These are phyloP conservation scores for Nicotiana obtusifolia DNA, from an alignment of 257 asterid genomes.

Conservation along the genomic window DNA sequence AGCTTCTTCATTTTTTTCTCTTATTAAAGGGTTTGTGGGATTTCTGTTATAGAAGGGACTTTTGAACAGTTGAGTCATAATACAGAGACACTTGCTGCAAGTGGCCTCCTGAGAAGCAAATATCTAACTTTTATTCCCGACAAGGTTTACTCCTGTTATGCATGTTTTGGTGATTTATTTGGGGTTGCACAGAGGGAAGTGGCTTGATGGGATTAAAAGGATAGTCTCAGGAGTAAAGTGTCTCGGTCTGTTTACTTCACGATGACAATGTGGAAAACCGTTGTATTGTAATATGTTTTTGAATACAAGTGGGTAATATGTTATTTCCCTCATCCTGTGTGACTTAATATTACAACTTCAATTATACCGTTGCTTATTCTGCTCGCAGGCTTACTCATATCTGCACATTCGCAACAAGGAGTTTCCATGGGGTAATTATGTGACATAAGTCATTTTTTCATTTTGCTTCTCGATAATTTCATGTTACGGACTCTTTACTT, in stretches of 20 bases:
- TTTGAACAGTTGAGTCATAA: background rate
- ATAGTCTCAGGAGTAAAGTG: background rate
- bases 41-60: background rate
- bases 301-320: background rate
- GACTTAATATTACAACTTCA: background rate
- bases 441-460: background rate
- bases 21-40: background rate
- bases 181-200: background rate
- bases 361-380: background rate
- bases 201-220: background rate
- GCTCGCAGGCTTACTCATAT: slow-evolving; percentile 60
- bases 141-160: background rate
- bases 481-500: background rate
- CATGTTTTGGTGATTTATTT: background rate
- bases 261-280: background rate
- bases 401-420: slow-evolving; percentile 79
- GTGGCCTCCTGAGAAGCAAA: background rate
- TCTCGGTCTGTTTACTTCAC: background rate
- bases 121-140: background rate
- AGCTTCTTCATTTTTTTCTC: background rate
- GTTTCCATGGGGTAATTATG: slow-evolving; percentile 77
- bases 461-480: background rate
- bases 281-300: background rate
- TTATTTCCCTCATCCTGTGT: background rate
- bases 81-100: background rate